Evolutionary conservation across 1,284 basidiomycete species (phyloP), one percentile per base, ranked within the genome.

Genomic region (Apiotrichum montevideense): DNA sequence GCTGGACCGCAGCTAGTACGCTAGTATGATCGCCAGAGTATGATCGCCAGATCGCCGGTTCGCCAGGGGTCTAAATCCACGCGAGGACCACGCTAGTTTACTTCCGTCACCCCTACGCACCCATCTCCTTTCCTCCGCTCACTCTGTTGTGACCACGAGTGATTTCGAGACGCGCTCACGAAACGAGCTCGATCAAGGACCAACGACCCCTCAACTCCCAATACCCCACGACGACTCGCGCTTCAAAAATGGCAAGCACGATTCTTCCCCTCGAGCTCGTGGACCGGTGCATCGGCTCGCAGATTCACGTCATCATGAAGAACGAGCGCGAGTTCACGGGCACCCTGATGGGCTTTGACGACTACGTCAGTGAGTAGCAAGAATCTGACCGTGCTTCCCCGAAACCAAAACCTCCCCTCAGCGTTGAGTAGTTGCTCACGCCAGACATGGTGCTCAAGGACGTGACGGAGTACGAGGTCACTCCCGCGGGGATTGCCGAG

Each of bases 371-470:
- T 98, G 77, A 84, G 95, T 97, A 49, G 29, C 29, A 29, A 29
- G 14, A 49, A 48, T 46, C 4, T 14, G 4, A 57, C 29, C 7
- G 14, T 11, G 29, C 44, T 9, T 45, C 44, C n/a, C n/a, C n/a
- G n/a, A n/a, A n/a, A n/a, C n/a, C n/a, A n/a, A n/a, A n/a, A n/a
- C n/a, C n/a, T n/a, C n/a, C n/a, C n/a, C n/a, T n/a, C n/a, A n/a
- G n/a, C n/a, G n/a, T 29, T 29, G 29, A 3, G 29, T 29, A 29
- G 29, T 29, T 29, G 13, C 37, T 39, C 51, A 5, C 40, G 6
- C 57, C 3, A 98, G 95, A 98, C 77, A 97, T 98, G 91, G 95
- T 98, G 2, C 78, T 98, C 48, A 91, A 98, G 71, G 91, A 98
- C 66, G 96, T 98, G 4, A 96, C 86, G 6, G 96, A 98, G 80